Conservation (phyloP, 768 basidiomycete genomes). For the Auriculariales sp. region DNA sequence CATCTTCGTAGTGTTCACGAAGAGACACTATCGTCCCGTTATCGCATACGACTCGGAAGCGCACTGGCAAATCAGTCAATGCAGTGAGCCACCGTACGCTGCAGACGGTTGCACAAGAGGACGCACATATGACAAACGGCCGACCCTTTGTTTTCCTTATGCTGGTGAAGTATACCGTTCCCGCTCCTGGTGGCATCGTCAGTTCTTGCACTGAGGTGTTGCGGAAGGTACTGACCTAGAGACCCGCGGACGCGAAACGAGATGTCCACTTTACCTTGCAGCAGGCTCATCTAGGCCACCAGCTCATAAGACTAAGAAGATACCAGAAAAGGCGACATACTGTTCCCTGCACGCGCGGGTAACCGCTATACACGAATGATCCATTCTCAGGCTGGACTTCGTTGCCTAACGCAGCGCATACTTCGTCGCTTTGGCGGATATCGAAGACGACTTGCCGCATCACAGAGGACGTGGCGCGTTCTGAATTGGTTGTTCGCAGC, state of each 20-base stretch:
- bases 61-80: constrained; percentile 25
- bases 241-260: constrained; percentile 65
- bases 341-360: constrained; percentile 53
- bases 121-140: constrained; percentile 54
- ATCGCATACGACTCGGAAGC: constrained; percentile 53
- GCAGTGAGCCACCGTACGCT: background rate
- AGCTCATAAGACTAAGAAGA: background rate
- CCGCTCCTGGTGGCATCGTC: constrained; percentile 31
- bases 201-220: background rate
- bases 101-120: background rate
- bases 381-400: constrained; percentile 49
- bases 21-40: constrained; percentile 37
- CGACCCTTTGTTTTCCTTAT: constrained; percentile 62
- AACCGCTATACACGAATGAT: constrained; percentile 59
- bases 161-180: constrained; percentile 74
- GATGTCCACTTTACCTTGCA: constrained; percentile 65
- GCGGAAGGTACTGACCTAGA: constrained; percentile 28
- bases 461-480: constrained; percentile 62
- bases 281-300: constrained; percentile 44
- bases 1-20: background rate
- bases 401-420: constrained; percentile 45
- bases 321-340: constrained; percentile 24
- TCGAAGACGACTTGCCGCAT: constrained; percentile 50
- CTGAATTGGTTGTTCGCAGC: constrained; percentile 58
- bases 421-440: constrained; percentile 33